Evolutionary conservation across 345 rosid genomes (phyloP).

Genomic region (Aegle marmelos): DNA sequence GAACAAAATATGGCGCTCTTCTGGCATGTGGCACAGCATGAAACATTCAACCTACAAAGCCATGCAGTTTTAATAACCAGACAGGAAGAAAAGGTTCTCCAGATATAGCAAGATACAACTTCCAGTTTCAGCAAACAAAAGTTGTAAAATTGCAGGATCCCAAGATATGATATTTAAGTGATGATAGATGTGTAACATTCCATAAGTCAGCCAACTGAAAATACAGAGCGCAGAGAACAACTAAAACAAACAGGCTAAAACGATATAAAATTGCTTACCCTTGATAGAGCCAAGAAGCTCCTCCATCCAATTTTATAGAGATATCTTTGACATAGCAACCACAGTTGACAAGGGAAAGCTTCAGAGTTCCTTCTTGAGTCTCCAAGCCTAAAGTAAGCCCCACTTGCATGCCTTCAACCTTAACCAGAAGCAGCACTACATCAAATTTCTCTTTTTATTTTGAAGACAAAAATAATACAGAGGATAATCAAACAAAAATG

Average conservation of each 20-base stretch:
- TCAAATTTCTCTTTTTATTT: conserved; percentile 40
- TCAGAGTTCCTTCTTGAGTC: conserved; percentile 68
- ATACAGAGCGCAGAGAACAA: background rate
- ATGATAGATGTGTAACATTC: background rate
- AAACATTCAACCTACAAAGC: background rate
- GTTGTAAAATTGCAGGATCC: background rate
- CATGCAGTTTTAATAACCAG: background rate
- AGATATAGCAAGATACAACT: background rate
- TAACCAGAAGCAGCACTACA: conserved; percentile 47
- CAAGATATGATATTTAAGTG: background rate
- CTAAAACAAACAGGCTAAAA: background rate
- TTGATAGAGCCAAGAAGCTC: conserved; percentile 97
- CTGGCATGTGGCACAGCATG: background rate
- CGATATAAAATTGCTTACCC: conserved; percentile 49
- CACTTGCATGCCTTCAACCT: conserved; percentile 99
- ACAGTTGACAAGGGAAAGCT: conserved; percentile 61
- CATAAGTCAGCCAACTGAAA: background rate
- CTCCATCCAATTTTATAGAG: conserved; percentile 74
- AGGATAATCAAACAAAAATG: background rate
- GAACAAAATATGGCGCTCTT: background rate
- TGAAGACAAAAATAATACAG: conserved; percentile 23
- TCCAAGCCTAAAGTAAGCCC: conserved; percentile 84
- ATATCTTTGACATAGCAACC: conserved; percentile 83
- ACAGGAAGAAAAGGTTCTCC: background rate
- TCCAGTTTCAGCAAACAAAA: background rate